phyloP scores from a whole-genome alignment of 306 rosid species.

The Cucurbita maxima region DNA sequence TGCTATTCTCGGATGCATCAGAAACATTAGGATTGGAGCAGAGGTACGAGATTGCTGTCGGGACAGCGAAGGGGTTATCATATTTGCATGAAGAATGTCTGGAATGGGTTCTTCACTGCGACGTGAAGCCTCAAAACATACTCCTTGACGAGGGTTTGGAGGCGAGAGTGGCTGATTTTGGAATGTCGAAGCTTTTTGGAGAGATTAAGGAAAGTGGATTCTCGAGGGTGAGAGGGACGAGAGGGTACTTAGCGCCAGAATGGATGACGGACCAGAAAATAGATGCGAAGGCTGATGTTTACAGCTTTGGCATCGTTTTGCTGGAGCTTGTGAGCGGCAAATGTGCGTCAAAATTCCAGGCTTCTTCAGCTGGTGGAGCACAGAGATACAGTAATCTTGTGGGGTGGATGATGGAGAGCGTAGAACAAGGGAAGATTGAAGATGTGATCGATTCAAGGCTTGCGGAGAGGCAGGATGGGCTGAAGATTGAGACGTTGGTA shows the following conservation, averaged over 20 bases:
- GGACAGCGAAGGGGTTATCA: constrained; percentile 30
- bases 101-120: constrained; percentile 29
- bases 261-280: constrained; percentile 27
- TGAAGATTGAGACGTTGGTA: constrained; percentile 15
- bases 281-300: constrained; percentile 29
- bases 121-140: constrained; percentile 33
- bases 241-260: constrained; percentile 32
- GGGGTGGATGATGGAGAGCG: constrained; percentile 15
- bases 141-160: constrained; percentile 15
- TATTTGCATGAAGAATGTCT: constrained; percentile 37
- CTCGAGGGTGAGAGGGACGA: constrained; percentile 23
- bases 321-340: constrained; percentile 27
- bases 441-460: constrained; percentile 17
- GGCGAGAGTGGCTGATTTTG: constrained; percentile 27
- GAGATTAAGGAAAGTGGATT: constrained; percentile 12
- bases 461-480: not conserved
- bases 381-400: constrained; percentile 2
- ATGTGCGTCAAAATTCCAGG: constrained; percentile 10
- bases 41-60: constrained; percentile 22
- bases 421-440: constrained; percentile 9
- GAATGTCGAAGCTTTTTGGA: constrained; percentile 27
- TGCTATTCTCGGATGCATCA: constrained; percentile 11
- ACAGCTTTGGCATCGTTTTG: constrained; percentile 28
- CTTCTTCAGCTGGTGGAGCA: not conserved
- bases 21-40: constrained; percentile 11